These are phyloP conservation scores for Fusarium sp. DNA, from an alignment of 2,329 filamentous ascomycete genomes.

Conservation along the genomic window DNA sequence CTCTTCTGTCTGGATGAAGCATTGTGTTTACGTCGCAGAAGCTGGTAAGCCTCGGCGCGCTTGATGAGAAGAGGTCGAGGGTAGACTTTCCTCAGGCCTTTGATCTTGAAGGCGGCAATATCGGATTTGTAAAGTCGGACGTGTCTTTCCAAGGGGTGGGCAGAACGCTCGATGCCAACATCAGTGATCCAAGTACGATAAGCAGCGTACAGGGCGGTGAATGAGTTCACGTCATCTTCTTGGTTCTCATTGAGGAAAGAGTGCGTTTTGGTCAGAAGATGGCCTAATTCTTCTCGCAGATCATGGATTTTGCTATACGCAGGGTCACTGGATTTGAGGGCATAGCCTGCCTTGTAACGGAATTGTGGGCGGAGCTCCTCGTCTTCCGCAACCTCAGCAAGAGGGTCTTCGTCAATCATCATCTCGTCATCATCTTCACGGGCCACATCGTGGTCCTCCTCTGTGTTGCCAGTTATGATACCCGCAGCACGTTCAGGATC, in stretches of 20 bases:
- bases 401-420: slow-evolving; percentile 63
- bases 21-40: slow-evolving; percentile 95
- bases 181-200: slow-evolving; percentile 98
- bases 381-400: slow-evolving; percentile 78
- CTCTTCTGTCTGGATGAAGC: slow-evolving; percentile 88
- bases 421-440: slow-evolving; percentile 61
- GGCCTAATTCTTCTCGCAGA: slow-evolving; percentile 83
- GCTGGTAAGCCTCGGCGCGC: slow-evolving; percentile 92
- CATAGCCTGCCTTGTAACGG: slow-evolving; percentile 88
- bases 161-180: slow-evolving; percentile 94
- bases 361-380: slow-evolving; percentile 89
- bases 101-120: slow-evolving; percentile 93
- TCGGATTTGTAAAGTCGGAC: slow-evolving; percentile 87
- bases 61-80: slow-evolving; percentile 92
- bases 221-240: slow-evolving; percentile 95
- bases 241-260: slow-evolving; percentile 84
- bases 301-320: slow-evolving; percentile 83
- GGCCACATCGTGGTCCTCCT: slow-evolving; percentile 67
- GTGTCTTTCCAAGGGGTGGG: slow-evolving; percentile 91
- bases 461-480: slow-evolving; percentile 60
- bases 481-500: slow-evolving; percentile 79
- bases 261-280: slow-evolving; percentile 86
- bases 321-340: slow-evolving; percentile 67
- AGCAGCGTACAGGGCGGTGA: slow-evolving; percentile 90
- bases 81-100: slow-evolving; percentile 90